Conservation (phyloP, 805 yeast species). For the Candida alai region DNA sequence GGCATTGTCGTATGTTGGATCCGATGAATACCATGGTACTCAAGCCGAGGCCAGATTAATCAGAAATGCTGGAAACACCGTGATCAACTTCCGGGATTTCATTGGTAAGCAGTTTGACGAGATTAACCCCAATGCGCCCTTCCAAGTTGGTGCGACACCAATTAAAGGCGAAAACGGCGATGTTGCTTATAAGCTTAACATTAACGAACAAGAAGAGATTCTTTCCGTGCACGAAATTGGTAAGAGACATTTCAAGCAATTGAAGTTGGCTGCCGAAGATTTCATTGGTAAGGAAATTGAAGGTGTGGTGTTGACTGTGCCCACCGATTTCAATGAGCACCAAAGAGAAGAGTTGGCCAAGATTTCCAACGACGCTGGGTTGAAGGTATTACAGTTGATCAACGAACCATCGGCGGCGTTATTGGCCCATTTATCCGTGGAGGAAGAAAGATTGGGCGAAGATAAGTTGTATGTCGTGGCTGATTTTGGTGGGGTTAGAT, state of each 20-base stretch:
- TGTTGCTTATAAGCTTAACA: slow-evolving; percentile 62
- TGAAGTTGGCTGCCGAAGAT: slow-evolving; percentile 88
- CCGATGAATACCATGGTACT: slow-evolving; percentile 95
- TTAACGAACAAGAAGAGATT: slow-evolving; percentile 48
- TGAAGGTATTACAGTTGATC: slow-evolving; percentile 80
- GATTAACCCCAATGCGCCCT: slow-evolving; percentile 55
- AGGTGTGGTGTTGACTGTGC: slow-evolving; percentile 85
- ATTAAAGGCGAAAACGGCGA: slow-evolving; percentile 57
- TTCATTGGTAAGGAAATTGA: slow-evolving; percentile 78
- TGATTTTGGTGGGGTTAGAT: slow-evolving; percentile 92
- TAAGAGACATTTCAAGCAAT: slow-evolving; percentile 76
- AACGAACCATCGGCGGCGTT: slow-evolving; percentile 92
- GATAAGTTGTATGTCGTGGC: slow-evolving; percentile 88
- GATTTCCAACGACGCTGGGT: slow-evolving; percentile 66
- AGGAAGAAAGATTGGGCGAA: slow-evolving; percentile 44
- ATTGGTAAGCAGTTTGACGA: slow-evolving; percentile 72
- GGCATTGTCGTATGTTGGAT: slow-evolving; percentile 84
- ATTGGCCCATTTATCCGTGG: slow-evolving; percentile 64
- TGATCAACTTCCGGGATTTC: slow-evolving; percentile 89
- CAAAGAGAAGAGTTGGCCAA: slow-evolving; percentile 64
- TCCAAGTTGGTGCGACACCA: slow-evolving; percentile 56
- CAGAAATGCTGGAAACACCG: slow-evolving; percentile 84
- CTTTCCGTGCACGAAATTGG: slow-evolving; percentile 74
- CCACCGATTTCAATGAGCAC: slow-evolving; percentile 75
- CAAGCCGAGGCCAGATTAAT: slow-evolving; percentile 91